Percentiles rank a stretch among this genome's conserved stretches.
These are phyloP conservation scores for Chytriomyces sp. DNA, from an alignment of 192 early-diverging fungal species.

Conservation along the genomic window DNA sequence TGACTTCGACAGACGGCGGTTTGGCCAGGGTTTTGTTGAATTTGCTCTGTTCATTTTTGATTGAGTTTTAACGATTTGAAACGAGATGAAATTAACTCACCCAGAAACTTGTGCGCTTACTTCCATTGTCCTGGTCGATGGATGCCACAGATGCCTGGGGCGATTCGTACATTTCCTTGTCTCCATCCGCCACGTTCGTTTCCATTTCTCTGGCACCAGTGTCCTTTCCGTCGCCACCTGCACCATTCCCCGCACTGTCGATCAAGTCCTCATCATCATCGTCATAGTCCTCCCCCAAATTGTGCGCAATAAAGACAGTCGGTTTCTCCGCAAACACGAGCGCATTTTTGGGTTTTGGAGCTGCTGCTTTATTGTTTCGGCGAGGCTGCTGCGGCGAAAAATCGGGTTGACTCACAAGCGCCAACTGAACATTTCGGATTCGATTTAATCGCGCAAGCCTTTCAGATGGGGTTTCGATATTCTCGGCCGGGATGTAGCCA, in stretches of 20 bases:
- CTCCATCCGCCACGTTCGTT: neutral
- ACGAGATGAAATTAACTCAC: neutral
- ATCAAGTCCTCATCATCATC: conserved; percentile 43
- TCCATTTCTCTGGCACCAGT: neutral
- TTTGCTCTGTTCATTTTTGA: neutral
- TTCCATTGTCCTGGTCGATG: neutral
- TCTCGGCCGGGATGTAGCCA: conserved; percentile 90
- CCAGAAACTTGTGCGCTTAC: conserved; percentile 9
- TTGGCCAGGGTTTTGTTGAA: neutral
- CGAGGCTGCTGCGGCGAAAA: neutral
- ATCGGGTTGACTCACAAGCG: conserved; percentile 5
- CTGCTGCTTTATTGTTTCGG: neutral
- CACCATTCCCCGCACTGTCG: conserved; percentile 40
- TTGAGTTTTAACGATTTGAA: neutral
- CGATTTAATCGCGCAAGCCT: conserved; percentile 78
- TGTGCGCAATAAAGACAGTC: conserved; percentile 1
- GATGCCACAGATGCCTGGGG: neutral
- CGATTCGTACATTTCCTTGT: neutral
- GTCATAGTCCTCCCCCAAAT: conserved; percentile 37
- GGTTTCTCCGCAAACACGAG: neutral
- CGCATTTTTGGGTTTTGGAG: neutral
- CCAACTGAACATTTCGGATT: conserved; percentile 67
- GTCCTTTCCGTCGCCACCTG: conserved; percentile 41
- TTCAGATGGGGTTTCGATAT: conserved; percentile 85
- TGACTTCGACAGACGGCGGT: no score